Evolutionary conservation across 2,329 filamentous ascomycete species (phyloP).

Genomic region (Arthrobotrys sphaeroides): DNA sequence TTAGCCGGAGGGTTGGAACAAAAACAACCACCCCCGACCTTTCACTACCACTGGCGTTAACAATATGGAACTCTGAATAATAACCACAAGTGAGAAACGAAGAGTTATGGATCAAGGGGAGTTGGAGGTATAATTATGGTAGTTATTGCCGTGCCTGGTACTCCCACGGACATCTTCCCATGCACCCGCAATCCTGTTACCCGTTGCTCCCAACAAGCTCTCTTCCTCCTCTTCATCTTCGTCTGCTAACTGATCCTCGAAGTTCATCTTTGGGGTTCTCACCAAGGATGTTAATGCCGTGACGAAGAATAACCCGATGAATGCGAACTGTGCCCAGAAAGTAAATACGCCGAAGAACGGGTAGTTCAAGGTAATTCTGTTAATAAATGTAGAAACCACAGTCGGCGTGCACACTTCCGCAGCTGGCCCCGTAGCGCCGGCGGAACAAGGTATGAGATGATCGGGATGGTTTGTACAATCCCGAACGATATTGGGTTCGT

Average conservation of each 20-base stretch:
- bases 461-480: slow-evolving; percentile 78
- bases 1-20: no score
- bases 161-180: slow-evolving; percentile 84
- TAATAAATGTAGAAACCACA: slow-evolving; percentile 90
- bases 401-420: slow-evolving; percentile 89
- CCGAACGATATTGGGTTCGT: slow-evolving; percentile 68
- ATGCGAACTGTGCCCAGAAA: slow-evolving; percentile 96
- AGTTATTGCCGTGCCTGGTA: slow-evolving; percentile 4
- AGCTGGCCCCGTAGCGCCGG: slow-evolving; percentile 74
- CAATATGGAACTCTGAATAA: not conserved
- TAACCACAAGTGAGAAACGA: not conserved
- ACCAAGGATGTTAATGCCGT: slow-evolving; percentile 82
- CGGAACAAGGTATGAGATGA: slow-evolving; percentile 82
- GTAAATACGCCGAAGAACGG: slow-evolving; percentile 91
- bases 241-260: slow-evolving; percentile 86
- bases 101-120: not conserved
- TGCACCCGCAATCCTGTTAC: slow-evolving; percentile 81
- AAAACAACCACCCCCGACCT: not conserved
- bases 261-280: slow-evolving; percentile 78
- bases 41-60: not conserved
- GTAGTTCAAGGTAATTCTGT: slow-evolving; percentile 91
- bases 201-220: slow-evolving; percentile 83
- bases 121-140: not conserved
- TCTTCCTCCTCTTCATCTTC: slow-evolving; percentile 89
- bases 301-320: slow-evolving; percentile 82